Conservation (phyloP, 495 filamentous ascomycete species). For the Xylaria sp. region DNA sequence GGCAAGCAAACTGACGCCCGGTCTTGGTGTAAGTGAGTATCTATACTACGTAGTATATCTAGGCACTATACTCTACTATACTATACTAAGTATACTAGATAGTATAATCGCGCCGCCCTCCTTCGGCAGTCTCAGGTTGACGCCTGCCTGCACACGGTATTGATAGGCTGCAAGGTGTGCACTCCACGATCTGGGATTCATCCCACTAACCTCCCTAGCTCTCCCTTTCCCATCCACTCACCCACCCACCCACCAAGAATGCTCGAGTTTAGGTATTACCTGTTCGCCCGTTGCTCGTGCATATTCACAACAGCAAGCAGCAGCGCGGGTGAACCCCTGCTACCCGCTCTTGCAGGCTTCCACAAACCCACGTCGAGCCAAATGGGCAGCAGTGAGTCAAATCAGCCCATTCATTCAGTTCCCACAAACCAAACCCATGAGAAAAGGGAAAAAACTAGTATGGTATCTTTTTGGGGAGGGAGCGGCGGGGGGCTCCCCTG, state of each 20-base stretch:
- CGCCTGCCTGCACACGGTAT: constrained; percentile 34
- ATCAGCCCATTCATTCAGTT: constrained; percentile 24
- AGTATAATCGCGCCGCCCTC: constrained; percentile 28
- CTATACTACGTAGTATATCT: no score
- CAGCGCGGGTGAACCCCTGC: constrained; percentile 45
- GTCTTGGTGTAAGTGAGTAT: constrained; percentile 19
- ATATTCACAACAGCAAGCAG: constrained; percentile 42
- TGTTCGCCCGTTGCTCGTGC: constrained; percentile 43
- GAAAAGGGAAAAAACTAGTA: no score
- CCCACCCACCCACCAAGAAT: not conserved
- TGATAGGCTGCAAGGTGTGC: constrained; percentile 42
- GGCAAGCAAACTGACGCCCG: constrained; percentile 16
- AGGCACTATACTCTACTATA: no score
- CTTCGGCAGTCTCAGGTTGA: constrained; percentile 29
- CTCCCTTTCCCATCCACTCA: constrained; percentile 13
- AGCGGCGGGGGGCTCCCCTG: not conserved
- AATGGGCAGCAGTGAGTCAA: constrained; percentile 15
- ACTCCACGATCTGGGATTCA: constrained; percentile 45
- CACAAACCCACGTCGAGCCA: constrained; percentile 25
- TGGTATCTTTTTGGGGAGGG: no score
- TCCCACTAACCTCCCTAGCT: constrained; percentile 34
- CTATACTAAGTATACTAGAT: no score
- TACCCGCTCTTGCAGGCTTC: constrained; percentile 47
- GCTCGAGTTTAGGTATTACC: constrained; percentile 18
- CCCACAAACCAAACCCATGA: constrained; percentile 13